These are phyloP conservation scores for Paracoccidioides lutzii DNA, from an alignment of 2,329 filamentous ascomycete genomes.

Conservation along the genomic window DNA sequence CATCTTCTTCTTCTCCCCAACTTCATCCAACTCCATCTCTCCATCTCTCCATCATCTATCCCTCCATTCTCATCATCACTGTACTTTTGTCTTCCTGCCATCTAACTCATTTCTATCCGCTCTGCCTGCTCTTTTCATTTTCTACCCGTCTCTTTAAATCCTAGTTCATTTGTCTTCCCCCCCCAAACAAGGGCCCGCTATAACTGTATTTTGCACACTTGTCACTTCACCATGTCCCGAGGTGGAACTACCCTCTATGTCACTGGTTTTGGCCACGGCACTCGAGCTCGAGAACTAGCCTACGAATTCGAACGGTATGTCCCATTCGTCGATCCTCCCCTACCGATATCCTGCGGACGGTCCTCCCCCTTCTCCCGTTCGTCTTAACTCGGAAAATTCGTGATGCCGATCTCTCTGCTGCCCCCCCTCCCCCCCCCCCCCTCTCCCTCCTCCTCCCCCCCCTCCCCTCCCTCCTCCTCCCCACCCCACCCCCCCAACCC, in stretches of 20 bases:
- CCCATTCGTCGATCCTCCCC: slow-evolving; percentile 24
- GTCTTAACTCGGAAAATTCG: slow-evolving; percentile 11
- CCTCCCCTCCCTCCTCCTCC: background rate
- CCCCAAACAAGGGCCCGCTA: background rate
- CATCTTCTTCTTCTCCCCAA: background rate
- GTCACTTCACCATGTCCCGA: slow-evolving; percentile 61
- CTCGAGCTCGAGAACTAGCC: slow-evolving; percentile 95
- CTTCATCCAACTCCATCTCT: background rate
- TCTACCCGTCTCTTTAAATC: background rate
- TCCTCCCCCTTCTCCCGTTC: slow-evolving; percentile 8
- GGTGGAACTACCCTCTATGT: slow-evolving; percentile 87
- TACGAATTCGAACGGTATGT: slow-evolving; percentile 99
- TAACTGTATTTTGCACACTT: background rate
- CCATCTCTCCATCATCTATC: background rate
- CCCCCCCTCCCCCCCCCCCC: slow-evolving; percentile 4
- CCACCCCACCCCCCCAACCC: background rate
- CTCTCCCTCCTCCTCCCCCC: slow-evolving; percentile 4
- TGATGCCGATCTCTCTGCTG: slow-evolving; percentile 9
- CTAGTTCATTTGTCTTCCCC: background rate
- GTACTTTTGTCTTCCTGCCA: background rate
- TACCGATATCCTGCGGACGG: slow-evolving; percentile 10
- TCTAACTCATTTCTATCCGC: background rate
- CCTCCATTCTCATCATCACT: background rate
- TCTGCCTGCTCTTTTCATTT: background rate
- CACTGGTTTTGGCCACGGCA: slow-evolving; percentile 97